phyloP scores from a whole-genome alignment of 352 stramenopile genomes.

The Globisporangium heterothallicum region DNA sequence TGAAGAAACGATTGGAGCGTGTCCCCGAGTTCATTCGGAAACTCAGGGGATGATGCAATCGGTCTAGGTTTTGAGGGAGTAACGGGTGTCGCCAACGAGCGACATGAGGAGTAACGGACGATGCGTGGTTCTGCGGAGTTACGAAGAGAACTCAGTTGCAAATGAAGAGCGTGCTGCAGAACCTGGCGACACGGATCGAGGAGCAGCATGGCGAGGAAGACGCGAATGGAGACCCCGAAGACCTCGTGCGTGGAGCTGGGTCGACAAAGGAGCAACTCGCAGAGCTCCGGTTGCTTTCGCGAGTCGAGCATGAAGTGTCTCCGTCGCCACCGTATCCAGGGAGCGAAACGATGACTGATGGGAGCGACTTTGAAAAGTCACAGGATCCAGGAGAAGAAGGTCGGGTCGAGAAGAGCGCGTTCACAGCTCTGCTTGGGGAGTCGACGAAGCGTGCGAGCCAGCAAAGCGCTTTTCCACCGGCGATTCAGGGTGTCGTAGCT shows the following conservation, averaged over 20 bases:
- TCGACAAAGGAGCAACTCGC: slow-evolving; percentile 28
- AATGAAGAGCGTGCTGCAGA: slow-evolving; percentile 12
- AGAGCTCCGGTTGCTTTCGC: slow-evolving; percentile 40
- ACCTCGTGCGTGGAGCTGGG: too few relatives aligned
- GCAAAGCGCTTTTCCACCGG: too few relatives aligned
- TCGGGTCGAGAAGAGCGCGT: neutral
- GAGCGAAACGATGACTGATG: neutral
- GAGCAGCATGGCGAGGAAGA: neutral
- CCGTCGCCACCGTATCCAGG: neutral
- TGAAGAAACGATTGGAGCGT: slow-evolving; percentile 43
- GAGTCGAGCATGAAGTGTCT: slow-evolving; percentile 20
- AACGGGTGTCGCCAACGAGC: slow-evolving; percentile 8
- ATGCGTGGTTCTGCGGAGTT: neutral
- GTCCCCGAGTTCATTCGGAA: slow-evolving; percentile 49
- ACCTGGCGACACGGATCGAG: neutral
- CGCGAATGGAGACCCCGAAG: neutral
- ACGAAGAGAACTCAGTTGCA: neutral
- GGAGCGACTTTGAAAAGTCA: neutral
- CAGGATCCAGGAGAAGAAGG: neutral
- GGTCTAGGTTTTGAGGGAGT: too few relatives aligned
- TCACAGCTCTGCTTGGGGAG: neutral
- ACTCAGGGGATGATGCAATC: too few relatives aligned
- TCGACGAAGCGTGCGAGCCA: neutral
- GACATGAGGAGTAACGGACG: too few relatives aligned
- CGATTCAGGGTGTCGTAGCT: too few relatives aligned